These are phyloP conservation scores for Prunus campanulata DNA, from an alignment of 306 rosid species.

Conservation along the genomic window DNA sequence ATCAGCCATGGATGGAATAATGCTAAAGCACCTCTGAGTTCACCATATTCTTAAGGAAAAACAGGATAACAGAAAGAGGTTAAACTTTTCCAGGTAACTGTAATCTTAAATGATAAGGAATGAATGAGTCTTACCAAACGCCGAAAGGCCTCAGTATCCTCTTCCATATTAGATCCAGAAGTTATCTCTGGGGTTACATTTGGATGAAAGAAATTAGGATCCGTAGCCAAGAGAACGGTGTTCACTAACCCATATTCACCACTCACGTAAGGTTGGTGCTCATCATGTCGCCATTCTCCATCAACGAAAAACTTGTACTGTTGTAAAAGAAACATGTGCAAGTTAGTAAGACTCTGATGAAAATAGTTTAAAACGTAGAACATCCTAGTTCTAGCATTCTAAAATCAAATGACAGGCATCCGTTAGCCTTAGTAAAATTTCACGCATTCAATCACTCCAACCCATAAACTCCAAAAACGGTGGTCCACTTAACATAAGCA, in stretches of 20 bases:
- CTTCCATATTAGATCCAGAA: conserved; percentile 88
- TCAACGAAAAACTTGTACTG: conserved; percentile 98
- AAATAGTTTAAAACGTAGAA: conserved; percentile 5
- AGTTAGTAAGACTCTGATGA: conserved; percentile 13
- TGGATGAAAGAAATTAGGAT: conserved; percentile 55
- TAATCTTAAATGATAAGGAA: conserved; percentile 14
- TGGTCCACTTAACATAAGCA: background rate
- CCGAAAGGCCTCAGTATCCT: conserved; percentile 74
- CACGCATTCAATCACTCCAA: background rate
- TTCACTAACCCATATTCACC: conserved; percentile 87
- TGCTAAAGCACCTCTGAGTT: conserved; percentile 8
- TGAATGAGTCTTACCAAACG: conserved; percentile 58
- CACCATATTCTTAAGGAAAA: conserved; percentile 18
- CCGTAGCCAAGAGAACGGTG: conserved; percentile 67
- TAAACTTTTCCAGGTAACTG: background rate
- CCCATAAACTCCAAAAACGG: background rate
- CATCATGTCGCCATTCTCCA: conserved; percentile 96
- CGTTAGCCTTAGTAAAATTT: background rate
- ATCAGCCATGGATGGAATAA: background rate
- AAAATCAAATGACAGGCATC: conserved; percentile 9
- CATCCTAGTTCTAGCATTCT: background rate
- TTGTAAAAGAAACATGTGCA: conserved; percentile 32
- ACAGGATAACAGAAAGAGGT: conserved; percentile 3
- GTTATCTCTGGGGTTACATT: conserved; percentile 46
- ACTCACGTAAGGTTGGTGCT: conserved; percentile 60